Conservation (phyloP, 345 rosid species). For the Eucalyptus cloeziana region DNA sequence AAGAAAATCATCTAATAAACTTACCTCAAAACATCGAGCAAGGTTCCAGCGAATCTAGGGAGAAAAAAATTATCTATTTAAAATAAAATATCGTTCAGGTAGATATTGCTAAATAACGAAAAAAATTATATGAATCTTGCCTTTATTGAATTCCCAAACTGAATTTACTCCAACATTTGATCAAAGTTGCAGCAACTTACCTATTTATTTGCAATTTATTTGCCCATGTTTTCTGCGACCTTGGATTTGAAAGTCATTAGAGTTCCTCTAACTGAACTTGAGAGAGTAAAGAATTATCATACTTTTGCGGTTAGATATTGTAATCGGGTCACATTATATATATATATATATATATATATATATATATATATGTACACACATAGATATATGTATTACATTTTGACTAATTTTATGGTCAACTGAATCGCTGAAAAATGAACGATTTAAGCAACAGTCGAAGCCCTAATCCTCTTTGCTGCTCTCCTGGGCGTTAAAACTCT, state of each 20-base stretch:
- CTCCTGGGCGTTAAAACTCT: not conserved
- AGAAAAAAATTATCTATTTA: too few species aligned
- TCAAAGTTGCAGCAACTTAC: not conserved
- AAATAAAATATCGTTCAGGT: rapidly evolving
- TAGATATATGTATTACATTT: not conserved
- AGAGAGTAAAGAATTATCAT: not conserved
- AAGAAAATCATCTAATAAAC: not conserved
- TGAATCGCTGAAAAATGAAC: not conserved
- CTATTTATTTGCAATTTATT: not conserved
- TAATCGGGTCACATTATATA: not conserved
- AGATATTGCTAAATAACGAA: not conserved
- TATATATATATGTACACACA: too few species aligned
- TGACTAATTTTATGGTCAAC: not conserved
- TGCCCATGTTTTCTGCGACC: not conserved
- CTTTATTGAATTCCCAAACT: not conserved
- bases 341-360: not conserved
- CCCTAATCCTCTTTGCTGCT: not conserved
- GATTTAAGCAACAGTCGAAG: not conserved
- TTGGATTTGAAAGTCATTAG: not conserved
- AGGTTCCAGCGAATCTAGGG: not conserved
- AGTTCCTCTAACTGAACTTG: not conserved
- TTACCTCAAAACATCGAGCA: not conserved
- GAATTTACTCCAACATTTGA: not conserved
- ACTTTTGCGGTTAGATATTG: not conserved
- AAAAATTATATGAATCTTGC: not conserved